Evolutionary conservation across 1,139 yeast species (phyloP).

Genomic region (Kodamaea alishanica): DNA sequence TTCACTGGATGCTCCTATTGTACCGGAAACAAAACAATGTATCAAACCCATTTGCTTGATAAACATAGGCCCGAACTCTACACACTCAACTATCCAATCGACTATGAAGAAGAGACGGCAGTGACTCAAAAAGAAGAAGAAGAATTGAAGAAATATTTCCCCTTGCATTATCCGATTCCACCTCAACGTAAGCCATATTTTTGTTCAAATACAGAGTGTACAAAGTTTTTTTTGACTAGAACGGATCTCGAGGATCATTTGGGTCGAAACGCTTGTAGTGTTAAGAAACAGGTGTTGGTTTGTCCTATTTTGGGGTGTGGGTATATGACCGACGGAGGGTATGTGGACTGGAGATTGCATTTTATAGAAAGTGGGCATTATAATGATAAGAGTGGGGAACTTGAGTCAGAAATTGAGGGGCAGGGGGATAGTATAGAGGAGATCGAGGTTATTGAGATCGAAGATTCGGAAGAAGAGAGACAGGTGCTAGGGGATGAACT

Average conservation of each 20-base stretch:
- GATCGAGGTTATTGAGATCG: no score
- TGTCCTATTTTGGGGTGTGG: constrained; percentile 46
- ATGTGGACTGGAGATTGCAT: constrained; percentile 32
- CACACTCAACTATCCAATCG: constrained; percentile 34
- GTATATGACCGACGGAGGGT: constrained; percentile 37
- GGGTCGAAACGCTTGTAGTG: constrained; percentile 23
- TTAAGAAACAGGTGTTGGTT: constrained; percentile 29
- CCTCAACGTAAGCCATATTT: constrained; percentile 19
- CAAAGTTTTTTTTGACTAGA: constrained; percentile 17
- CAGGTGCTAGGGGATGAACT: no score
- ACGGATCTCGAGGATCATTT: constrained; percentile 22
- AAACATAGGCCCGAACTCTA: constrained; percentile 24
- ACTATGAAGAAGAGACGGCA: constrained; percentile 1
- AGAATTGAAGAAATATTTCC: constrained; percentile 24
- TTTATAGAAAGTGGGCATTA: constrained; percentile 22
- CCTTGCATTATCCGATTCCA: constrained; percentile 25
- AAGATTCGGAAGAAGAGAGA: no score
- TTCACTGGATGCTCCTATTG: constrained; percentile 29
- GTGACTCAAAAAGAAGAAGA: constrained; percentile 12
- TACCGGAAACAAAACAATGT: constrained; percentile 30
- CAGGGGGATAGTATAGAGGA: no score
- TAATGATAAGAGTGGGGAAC: constrained; percentile 8
- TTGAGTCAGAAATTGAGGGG: background rate
- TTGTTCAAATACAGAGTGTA: constrained; percentile 18
- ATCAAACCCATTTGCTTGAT: constrained; percentile 30